Evolutionary conservation across 2,329 filamentous ascomycete species (phyloP).

Genomic region (Colletotrichum sp.): DNA sequence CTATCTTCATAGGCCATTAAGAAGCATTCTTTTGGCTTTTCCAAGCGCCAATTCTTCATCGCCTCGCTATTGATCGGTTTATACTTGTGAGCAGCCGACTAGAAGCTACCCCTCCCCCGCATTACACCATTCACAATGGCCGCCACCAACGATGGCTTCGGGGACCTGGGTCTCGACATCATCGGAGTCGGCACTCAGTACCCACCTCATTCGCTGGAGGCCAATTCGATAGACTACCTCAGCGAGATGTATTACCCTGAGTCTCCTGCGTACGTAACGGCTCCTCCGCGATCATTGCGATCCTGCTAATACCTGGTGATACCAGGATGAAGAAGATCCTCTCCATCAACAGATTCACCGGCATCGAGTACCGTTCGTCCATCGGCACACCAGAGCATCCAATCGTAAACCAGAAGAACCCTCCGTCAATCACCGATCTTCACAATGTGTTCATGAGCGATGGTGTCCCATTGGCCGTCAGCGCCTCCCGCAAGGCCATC

Average conservation of each 20-base stretch:
- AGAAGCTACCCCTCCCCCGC: conserved; percentile 17
- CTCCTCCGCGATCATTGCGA: conserved; percentile 52
- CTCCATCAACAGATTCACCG: conserved; percentile 68
- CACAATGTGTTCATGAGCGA: conserved; percentile 61
- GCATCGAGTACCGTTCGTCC: conserved; percentile 67
- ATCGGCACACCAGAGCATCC: conserved; percentile 67
- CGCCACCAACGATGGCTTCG: conserved; percentile 42
- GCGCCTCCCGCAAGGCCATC: conserved; percentile 60
- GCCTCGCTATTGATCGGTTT: background rate
- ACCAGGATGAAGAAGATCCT: conserved; percentile 67
- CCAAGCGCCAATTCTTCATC: background rate
- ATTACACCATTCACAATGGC: conserved; percentile 38
- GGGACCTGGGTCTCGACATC: conserved; percentile 64
- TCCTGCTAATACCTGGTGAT: background rate
- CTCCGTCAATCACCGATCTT: conserved; percentile 61
- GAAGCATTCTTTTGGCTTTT: background rate
- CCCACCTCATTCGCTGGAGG: conserved; percentile 58
- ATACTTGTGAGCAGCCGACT: background rate
- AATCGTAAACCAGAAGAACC: conserved; percentile 59
- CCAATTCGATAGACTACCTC: conserved; percentile 56
- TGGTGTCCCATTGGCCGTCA: conserved; percentile 62
- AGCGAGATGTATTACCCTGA: conserved; percentile 64
- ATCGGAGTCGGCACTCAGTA: conserved; percentile 65
- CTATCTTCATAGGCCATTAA: background rate
- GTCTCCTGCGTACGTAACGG: conserved; percentile 62